These are phyloP conservation scores for Dioszegia crocea DNA, from an alignment of 768 basidiomycete species.

Conservation along the genomic window DNA sequence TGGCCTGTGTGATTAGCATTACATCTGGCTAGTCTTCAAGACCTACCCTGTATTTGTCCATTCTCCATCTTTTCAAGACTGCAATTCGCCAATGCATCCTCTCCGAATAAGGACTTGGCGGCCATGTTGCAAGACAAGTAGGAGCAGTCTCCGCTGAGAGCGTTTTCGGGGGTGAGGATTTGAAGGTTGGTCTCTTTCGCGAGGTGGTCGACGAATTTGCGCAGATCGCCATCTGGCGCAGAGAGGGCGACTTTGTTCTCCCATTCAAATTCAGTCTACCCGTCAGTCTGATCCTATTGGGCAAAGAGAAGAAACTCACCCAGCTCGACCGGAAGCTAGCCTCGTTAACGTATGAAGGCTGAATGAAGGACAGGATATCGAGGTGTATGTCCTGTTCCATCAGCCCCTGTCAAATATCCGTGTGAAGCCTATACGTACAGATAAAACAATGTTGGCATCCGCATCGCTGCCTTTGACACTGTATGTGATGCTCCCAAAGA, in stretches of 20 bases:
- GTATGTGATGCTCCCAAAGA: constrained; percentile 97
- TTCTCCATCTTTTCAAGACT: constrained; percentile 81
- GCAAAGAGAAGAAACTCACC: constrained; percentile 7
- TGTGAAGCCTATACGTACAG: constrained; percentile 52
- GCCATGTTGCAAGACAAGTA: constrained; percentile 97
- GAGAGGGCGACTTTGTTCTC: constrained; percentile 93
- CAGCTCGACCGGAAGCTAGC: constrained; percentile 48
- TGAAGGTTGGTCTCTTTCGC: constrained; percentile 98
- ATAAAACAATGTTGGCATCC: constrained; percentile 68
- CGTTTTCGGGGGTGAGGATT: constrained; percentile 82
- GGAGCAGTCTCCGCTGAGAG: constrained; percentile 89
- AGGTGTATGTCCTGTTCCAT: constrained; percentile 57
- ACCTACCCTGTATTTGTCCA: constrained; percentile 58
- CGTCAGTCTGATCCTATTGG: constrained; percentile 44
- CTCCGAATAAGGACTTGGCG: constrained; percentile 91
- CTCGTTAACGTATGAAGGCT: constrained; percentile 91
- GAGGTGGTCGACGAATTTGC: constrained; percentile 85
- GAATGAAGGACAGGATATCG: constrained; percentile 98
- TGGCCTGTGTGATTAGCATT: constrained; percentile 59
- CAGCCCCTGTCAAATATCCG: not conserved
- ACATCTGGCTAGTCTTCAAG: not conserved
- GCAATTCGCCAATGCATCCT: constrained; percentile 92
- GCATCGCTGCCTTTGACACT: constrained; percentile 82
- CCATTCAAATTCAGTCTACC: constrained; percentile 99
- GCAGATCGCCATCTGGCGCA: constrained; percentile 75